Percentiles rank a stretch among this genome's conserved stretches.
phyloP scores from a whole-genome alignment of 768 basidiomycete genomes.

The Vararia minispora region DNA sequence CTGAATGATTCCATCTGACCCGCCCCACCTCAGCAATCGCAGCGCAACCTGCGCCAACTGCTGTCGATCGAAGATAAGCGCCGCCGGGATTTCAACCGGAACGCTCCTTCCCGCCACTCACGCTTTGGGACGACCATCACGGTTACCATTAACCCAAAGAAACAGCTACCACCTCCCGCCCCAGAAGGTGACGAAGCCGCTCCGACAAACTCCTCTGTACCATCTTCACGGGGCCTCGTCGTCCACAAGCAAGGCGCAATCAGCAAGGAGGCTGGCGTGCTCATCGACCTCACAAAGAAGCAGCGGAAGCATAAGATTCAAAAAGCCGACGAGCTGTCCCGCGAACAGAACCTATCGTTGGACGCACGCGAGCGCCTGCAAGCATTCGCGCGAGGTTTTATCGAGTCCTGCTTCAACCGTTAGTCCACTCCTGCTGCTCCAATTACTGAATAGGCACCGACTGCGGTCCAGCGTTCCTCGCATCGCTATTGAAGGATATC shows the following conservation, averaged over 20 bases:
- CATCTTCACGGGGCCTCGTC: conserved; percentile 46
- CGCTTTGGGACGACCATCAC: conserved; percentile 94
- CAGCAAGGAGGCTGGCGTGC: conserved; percentile 48
- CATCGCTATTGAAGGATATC: conserved; percentile 83
- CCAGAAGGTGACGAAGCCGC: conserved; percentile 18
- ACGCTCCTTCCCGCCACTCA: conserved; percentile 72
- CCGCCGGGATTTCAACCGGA: conserved; percentile 41
- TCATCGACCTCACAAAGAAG: conserved; percentile 49
- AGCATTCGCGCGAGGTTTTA: conserved; percentile 57
- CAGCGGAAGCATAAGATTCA: conserved; percentile 46
- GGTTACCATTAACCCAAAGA: conserved; percentile 57
- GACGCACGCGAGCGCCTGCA: conserved; percentile 59
- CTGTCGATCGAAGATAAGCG: conserved; percentile 66
- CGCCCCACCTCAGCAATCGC: conserved; percentile 41
- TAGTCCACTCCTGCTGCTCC: conserved; percentile 22
- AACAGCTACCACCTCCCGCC: conserved; percentile 14
- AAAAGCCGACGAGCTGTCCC: conserved; percentile 58
- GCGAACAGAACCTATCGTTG: conserved; percentile 54
- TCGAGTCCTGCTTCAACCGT: conserved; percentile 87
- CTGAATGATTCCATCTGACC: conserved; percentile 6
- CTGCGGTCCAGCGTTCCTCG: conserved; percentile 62
- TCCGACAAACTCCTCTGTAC: conserved; percentile 14
- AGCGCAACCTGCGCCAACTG: conserved; percentile 58
- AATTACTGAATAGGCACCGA: conserved; percentile 1
- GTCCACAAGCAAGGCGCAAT: conserved; percentile 83